Evolutionary conservation across 192 early-diverging fungal genomes (phyloP), one percentile per base, ranked within the genome.

Genomic region (Fimicolochytrium jonesii): DNA sequence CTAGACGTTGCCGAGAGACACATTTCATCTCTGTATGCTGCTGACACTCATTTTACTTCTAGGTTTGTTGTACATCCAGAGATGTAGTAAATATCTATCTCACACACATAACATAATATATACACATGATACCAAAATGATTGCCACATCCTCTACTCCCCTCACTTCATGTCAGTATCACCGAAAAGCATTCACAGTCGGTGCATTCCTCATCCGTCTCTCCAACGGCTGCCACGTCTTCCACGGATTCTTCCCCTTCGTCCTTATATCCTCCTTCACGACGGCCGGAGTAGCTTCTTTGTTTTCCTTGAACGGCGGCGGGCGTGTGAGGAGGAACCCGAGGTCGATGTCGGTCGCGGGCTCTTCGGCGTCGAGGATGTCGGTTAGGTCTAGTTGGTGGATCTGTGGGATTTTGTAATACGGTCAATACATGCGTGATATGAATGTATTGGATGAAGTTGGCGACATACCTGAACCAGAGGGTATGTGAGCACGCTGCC

Each of bases 321-420:
- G 76, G 26, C 79, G 65, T 7, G 49, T 68, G 6, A 72, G 22
- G 31, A 82, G 23, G 18, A 66, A 41, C 13, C 39, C 35, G 4
- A 78, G 46, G 43, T 76, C 66, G n/a, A 73, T 48, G 23, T 59
- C 61, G 10, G 48, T 36, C 11, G 48, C 47, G 3, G 74, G 69
- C 53, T 72, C 68, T 17, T 50, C 51, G 31, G 28, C 30, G 20
- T 45, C 29, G 11, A 72, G 30, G 25, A 76, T 64, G 17, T 54
- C 55, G 10, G 22, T 49, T 25, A 72, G 7, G 46, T 67, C 63
- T 20, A 69, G 11, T 43, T 69, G 50, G 20, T n/a, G 9, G 11
- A 73, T 59, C 71, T 73, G 46, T 4, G 26, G 32, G n/a, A 2
- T 7, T 17, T 9, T 7, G 22, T 10, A 22, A 48, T 15, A 47